phyloP scores from a whole-genome alignment of 2,329 filamentous ascomycete species.

The Diaporthe batatas region DNA sequence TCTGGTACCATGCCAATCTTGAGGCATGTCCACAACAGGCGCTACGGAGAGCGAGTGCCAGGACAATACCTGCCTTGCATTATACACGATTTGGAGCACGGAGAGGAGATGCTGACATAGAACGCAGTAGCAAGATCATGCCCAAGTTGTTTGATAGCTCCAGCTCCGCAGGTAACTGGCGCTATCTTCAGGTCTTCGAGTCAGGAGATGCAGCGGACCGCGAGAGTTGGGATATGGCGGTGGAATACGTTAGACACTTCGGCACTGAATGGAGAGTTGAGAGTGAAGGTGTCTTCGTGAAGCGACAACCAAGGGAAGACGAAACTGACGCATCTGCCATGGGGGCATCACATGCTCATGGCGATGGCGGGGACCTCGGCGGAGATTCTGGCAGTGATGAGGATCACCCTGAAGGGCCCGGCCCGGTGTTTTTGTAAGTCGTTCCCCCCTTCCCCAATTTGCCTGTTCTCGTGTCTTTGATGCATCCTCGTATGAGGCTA shows the following conservation, averaged over 20 bases:
- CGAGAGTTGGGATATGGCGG: constrained; percentile 61
- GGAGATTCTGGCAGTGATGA: constrained; percentile 5
- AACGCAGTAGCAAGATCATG: constrained; percentile 55
- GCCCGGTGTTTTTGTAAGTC: constrained; percentile 34
- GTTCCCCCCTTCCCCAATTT: not conserved
- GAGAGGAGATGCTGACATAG: not conserved
- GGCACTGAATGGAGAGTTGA: constrained; percentile 59
- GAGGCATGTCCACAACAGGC: not conserved
- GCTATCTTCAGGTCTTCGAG: constrained; percentile 61
- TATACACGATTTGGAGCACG: not conserved
- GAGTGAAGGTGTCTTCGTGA: constrained; percentile 61
- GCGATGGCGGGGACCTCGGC: constrained; percentile 1
- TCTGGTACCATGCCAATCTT: not conserved
- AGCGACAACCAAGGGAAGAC: constrained; percentile 44
- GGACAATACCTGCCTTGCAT: not conserved
- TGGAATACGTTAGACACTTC: constrained; percentile 53
- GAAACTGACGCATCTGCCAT: not conserved
- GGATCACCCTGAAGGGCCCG: not conserved
- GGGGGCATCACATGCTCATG: constrained; percentile 2
- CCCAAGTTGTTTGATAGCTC: constrained; percentile 53
- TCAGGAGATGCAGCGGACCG: constrained; percentile 61
- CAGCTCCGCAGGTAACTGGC: constrained; percentile 52
- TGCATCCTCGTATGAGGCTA: not conserved
- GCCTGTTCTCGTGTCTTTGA: not conserved
- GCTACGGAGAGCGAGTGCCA: not conserved